These are phyloP conservation scores for Buddleja alternifolia DNA, from an alignment of 257 asterid genomes.

Conservation along the genomic window DNA sequence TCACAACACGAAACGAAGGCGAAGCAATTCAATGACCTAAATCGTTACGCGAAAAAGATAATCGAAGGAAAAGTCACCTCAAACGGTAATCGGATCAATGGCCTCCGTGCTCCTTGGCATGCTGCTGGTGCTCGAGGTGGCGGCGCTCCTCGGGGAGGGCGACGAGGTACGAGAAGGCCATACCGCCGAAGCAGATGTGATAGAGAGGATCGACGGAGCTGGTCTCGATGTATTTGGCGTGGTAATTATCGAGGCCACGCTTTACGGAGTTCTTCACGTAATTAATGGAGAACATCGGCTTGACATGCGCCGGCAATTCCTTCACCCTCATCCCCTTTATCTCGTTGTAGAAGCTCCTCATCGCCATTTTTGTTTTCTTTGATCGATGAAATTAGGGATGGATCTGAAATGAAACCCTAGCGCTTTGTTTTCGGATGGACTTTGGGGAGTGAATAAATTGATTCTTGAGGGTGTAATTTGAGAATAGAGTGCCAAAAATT, in stretches of 20 bases:
- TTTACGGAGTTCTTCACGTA: conserved; percentile 46
- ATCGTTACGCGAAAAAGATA: no score
- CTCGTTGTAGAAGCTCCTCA: conserved; percentile 71
- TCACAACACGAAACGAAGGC: no score
- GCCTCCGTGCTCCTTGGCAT: conserved; percentile 36
- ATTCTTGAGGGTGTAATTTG: no score
- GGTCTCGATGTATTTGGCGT: conserved; percentile 77
- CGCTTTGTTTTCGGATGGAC: not conserved
- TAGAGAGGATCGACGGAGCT: conserved; percentile 62
- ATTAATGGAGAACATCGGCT: conserved; percentile 61
- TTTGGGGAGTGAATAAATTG: no score
- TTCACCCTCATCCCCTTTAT: conserved; percentile 78
- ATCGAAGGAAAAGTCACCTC: conserved; percentile 20
- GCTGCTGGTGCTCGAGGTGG: conserved; percentile 78
- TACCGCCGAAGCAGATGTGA: conserved; percentile 88
- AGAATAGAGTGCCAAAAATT: no score
- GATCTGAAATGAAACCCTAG: conserved; percentile 15
- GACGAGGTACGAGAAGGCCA: conserved; percentile 78
- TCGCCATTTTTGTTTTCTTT: conserved; percentile 52
- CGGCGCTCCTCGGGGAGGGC: conserved; percentile 99
- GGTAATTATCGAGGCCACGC: conserved; percentile 64
- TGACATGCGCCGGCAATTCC: conserved; percentile 74
- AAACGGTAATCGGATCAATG: conserved; percentile 48
- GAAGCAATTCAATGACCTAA: not conserved
- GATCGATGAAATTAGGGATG: conserved; percentile 31